phyloP scores from a whole-genome alignment of 495 filamentous ascomycete species.

The Parachaetomium inaequale region DNA sequence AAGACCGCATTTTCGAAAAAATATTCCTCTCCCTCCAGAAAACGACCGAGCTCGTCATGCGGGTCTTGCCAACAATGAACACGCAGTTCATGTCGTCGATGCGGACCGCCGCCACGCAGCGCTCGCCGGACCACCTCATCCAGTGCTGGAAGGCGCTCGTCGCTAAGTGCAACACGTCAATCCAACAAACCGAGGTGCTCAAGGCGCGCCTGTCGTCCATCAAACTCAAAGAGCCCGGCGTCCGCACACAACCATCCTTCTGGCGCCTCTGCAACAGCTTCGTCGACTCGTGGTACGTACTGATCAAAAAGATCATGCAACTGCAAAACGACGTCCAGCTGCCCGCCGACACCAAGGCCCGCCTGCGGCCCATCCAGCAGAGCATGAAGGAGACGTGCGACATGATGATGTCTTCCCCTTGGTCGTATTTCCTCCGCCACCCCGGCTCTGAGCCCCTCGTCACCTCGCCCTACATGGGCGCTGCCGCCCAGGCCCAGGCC shows the following conservation, averaged over 20 bases:
- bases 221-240: slow-evolving; percentile 76
- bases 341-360: slow-evolving; percentile 61
- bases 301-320: slow-evolving; percentile 68
- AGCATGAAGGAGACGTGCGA: slow-evolving; percentile 70
- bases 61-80: slow-evolving; percentile 61
- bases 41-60: slow-evolving; percentile 63
- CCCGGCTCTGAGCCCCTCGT: neutral
- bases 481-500: neutral
- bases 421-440: slow-evolving; percentile 53
- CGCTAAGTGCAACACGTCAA: slow-evolving; percentile 58
- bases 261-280: slow-evolving; percentile 79
- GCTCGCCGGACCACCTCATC: slow-evolving; percentile 49
- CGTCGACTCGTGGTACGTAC: slow-evolving; percentile 68
- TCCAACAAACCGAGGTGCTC: slow-evolving; percentile 64
- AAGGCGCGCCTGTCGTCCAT: slow-evolving; percentile 68
- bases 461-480: slow-evolving; percentile 8
- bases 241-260: slow-evolving; percentile 71
- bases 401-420: slow-evolving; percentile 72
- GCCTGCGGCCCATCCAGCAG: slow-evolving; percentile 72
- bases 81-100: slow-evolving; percentile 55
- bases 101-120: slow-evolving; percentile 40
- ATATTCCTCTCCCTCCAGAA: slow-evolving; percentile 70
- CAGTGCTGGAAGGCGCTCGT: slow-evolving; percentile 68
- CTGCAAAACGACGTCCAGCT: slow-evolving; percentile 58
- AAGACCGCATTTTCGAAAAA: slow-evolving; percentile 74